Conservation (phyloP, 805 yeast species). For the Yarrowia divulgata region DNA sequence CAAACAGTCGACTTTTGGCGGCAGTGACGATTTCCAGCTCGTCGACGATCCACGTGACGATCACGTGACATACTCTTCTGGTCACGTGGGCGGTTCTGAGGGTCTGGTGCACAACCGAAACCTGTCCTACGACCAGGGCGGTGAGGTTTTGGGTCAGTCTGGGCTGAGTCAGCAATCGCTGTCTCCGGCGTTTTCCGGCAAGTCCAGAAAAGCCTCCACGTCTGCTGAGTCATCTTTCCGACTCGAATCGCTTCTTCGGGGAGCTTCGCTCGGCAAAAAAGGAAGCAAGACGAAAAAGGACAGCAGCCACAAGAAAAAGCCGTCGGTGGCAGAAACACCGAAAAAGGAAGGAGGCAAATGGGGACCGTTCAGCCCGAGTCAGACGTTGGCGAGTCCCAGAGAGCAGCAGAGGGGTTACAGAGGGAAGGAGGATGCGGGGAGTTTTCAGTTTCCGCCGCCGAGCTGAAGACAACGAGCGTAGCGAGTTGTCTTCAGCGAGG, state of each 20-base stretch:
- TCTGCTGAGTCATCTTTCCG: slow-evolving; percentile 49
- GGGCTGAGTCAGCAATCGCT: neutral
- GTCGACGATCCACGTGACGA: neutral
- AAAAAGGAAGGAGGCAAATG: slow-evolving; percentile 6
- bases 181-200: slow-evolving; percentile 1
- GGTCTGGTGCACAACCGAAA: slow-evolving; percentile 9
- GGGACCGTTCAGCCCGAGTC: slow-evolving; percentile 9
- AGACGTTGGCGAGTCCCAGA: neutral
- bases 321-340: slow-evolving; percentile 2
- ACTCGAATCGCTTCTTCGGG: slow-evolving; percentile 49
- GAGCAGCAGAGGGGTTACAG: slow-evolving; percentile 6
- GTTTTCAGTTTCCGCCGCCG: slow-evolving; percentile 26
- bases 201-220: slow-evolving; percentile 32
- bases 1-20: slow-evolving; percentile 27
- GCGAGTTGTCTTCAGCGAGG: neutral
- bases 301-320: slow-evolving; percentile 27
- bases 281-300: slow-evolving; percentile 42
- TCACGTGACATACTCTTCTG: neutral
- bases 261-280: slow-evolving; percentile 46
- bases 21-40: neutral
- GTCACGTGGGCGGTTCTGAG: neutral
- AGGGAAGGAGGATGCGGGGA: slow-evolving; percentile 6
- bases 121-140: slow-evolving; percentile 30
- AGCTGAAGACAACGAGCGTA: neutral
- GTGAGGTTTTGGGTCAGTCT: slow-evolving; percentile 15